Evolutionary conservation across 2,329 filamentous ascomycete genomes (phyloP).

Genomic region (Tothia fuscella): DNA sequence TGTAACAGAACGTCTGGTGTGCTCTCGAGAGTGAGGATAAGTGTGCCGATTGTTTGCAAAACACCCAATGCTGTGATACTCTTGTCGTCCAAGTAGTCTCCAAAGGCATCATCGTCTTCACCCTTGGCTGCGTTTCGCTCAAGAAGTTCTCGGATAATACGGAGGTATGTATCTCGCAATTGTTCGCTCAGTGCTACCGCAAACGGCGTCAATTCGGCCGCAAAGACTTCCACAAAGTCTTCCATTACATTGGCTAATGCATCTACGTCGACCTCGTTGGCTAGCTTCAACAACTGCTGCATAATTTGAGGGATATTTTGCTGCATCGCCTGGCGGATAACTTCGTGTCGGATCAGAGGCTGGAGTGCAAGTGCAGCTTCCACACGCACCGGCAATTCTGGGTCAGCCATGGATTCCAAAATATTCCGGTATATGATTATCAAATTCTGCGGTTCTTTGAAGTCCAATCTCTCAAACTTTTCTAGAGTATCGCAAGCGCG

Average conservation of each 20-base stretch:
- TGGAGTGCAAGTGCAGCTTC: constrained; percentile 90
- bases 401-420: constrained; percentile 89
- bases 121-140: constrained; percentile 70
- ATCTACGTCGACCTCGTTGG: constrained; percentile 96
- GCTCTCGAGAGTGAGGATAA: constrained; percentile 93
- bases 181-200: constrained; percentile 94
- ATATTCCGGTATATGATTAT: constrained; percentile 95
- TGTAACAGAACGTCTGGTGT: constrained; percentile 91
- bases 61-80: constrained; percentile 95
- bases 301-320: constrained; percentile 97
- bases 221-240: constrained; percentile 97
- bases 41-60: constrained; percentile 89
- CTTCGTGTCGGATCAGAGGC: constrained; percentile 87
- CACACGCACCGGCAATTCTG: constrained; percentile 84
- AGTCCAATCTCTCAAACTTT: constrained; percentile 87
- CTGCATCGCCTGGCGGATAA: constrained; percentile 92
- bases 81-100: constrained; percentile 94
- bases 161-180: constrained; percentile 86
- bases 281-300: constrained; percentile 93
- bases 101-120: constrained; percentile 65
- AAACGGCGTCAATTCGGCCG: constrained; percentile 91
- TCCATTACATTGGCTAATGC: constrained; percentile 98
- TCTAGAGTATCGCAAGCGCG: constrained; percentile 94
- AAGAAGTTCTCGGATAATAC: constrained; percentile 82
- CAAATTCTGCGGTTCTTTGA: constrained; percentile 91